Base-by-base conservation (phyloP, 2,329 filamentous ascomycete species). In the Intubia oerlemansii region DNA sequence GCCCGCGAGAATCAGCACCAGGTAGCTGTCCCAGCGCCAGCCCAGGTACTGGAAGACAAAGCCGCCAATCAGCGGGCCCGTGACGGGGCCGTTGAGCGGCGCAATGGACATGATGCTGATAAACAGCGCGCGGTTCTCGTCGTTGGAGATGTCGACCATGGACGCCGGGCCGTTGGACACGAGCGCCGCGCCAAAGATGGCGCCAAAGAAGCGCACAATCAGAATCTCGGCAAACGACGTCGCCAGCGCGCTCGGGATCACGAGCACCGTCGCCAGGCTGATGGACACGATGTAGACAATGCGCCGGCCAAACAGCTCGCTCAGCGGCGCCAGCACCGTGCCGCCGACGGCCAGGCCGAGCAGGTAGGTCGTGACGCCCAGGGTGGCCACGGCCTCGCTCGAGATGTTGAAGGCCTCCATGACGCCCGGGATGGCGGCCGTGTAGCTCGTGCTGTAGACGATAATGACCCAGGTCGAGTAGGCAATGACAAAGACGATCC, bases 1-100 rank as follows among this genome's bases (percentile, higher is more conserved):
- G 1, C 65, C 78, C 0, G 65, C 63, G 8, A 80, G 57, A 29
- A 90, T 84, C 41, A 85, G 51, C 7, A 73, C 64, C 13, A 88
- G 59, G 76, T 79, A 91, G 42, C 78, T 77, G 21, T 73, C 74
- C 80, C 81, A 92, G 17, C 82, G 56, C 84, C 84, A 93, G 9
- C 33, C 25, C 5, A 32, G 22, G 14, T 35, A 33, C 25, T 32
- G 10, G 17, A 26, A 32, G n/a, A 35, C 23, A n/a, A 35, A 32
- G 13, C 34, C 34, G 14, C 82, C 82, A 19, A 92, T 72, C 1
- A 84, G 51, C 0, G 76, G 74, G 0, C 74, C 71, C 45, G 47
- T 52, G 3, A 49, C 48, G 2, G 59, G 76, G 11, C 76, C 82
- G 42, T 91, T 91, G 46, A 91, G 64, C 0, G 84, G 82, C 0